Evolutionary conservation across 345 rosid genomes (phyloP).

Genomic region (Pistacia vera): DNA sequence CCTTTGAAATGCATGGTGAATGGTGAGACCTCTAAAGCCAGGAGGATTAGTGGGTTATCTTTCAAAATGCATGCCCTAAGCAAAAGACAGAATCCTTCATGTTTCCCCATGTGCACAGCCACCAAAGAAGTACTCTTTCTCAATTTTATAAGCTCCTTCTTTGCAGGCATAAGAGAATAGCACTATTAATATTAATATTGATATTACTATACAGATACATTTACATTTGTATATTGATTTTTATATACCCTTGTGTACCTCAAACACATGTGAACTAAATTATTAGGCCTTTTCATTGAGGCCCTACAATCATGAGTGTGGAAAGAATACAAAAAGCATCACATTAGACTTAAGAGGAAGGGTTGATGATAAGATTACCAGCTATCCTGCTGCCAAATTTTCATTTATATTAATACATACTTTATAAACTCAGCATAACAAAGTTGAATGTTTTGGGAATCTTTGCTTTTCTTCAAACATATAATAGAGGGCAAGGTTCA

Average conservation of each 20-base stretch:
- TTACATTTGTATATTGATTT: too few relatives aligned
- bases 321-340: conserved; percentile 20
- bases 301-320: conserved; percentile 30
- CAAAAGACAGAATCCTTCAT: neutral
- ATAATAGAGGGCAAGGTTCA: neutral
- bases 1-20: too few relatives aligned
- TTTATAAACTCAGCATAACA: neutral
- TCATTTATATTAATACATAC: neutral
- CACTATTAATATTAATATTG: neutral
- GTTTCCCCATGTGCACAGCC: conserved; percentile 10
- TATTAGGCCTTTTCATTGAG: conserved; percentile 28
- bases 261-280: conserved; percentile 33
- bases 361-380: conserved; percentile 8
- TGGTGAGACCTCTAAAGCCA: too few relatives aligned
- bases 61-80: neutral
- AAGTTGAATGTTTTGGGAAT: conserved; percentile 20
- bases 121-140: neutral
- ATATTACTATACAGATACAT: conserved; percentile 8
- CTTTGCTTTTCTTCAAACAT: conserved; percentile 15
- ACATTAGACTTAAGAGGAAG: conserved; percentile 16
- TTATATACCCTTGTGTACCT: neutral
- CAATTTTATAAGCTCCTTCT: neutral
- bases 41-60: too few relatives aligned
- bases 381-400: conserved; percentile 10
- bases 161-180: neutral